Conservation (phyloP, 257 asterid species). For the Schizonepeta tenuifolia region DNA sequence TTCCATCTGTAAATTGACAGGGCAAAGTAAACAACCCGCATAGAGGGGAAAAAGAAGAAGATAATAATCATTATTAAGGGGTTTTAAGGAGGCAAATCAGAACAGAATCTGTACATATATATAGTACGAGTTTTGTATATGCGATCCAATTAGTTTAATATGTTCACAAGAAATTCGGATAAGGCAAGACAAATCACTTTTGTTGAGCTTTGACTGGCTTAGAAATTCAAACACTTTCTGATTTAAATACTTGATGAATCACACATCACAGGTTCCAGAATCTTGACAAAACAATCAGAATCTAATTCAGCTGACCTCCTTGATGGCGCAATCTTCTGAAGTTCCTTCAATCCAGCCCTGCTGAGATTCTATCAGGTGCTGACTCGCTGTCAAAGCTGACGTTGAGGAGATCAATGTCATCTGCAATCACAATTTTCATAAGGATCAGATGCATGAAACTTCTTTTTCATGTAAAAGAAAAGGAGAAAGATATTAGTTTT, state of each 20-base stretch:
- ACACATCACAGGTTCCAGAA: neutral
- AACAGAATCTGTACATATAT: neutral
- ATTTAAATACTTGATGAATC: neutral
- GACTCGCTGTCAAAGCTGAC: slow-evolving; percentile 87
- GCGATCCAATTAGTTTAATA: slow-evolving; percentile 1
- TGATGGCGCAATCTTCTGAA: slow-evolving; percentile 68
- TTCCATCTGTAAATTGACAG: slow-evolving; percentile 78
- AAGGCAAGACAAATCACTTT: neutral
- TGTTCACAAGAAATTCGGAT: neutral
- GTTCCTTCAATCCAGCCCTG: slow-evolving; percentile 90
- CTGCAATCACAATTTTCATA: slow-evolving; percentile 50
- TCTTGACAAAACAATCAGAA: neutral
- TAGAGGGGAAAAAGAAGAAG: neutral
- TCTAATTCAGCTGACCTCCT: slow-evolving; percentile 59
- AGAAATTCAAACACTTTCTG: neutral
- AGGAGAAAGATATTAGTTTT: neutral
- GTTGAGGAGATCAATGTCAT: slow-evolving; percentile 88
- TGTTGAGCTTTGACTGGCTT: slow-evolving; percentile 16
- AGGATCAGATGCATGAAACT: slow-evolving; percentile 28
- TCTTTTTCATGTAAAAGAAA: neutral
- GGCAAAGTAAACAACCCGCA: neutral
- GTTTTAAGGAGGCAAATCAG: too few relatives aligned
- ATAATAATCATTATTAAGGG: neutral
- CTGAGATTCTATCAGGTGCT: slow-evolving; percentile 97
- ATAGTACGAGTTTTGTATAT: neutral